Conservation (phyloP, 495 filamentous ascomycete genomes). For the Hyaloscypha variabilis region DNA sequence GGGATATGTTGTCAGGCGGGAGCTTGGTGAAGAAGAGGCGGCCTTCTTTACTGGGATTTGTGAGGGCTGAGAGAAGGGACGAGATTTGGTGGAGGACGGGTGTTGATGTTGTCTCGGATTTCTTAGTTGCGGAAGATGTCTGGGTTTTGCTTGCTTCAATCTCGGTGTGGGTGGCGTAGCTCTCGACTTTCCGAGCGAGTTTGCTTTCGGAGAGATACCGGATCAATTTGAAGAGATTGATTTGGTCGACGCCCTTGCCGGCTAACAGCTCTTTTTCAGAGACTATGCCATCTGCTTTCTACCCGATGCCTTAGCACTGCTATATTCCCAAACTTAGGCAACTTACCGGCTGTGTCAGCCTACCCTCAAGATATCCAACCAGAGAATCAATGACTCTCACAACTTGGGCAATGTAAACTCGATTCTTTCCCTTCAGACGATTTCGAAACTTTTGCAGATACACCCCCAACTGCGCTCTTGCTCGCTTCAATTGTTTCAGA, state of each 20-base stretch:
- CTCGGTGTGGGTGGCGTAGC: constrained; percentile 53
- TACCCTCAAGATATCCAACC: constrained; percentile 61
- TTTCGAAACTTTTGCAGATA: constrained; percentile 90
- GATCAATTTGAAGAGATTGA: constrained; percentile 88
- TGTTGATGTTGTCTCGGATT: constrained; percentile 35
- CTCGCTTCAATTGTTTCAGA: constrained; percentile 68
- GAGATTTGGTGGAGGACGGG: constrained; percentile 85
- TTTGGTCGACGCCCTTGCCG: constrained; percentile 89
- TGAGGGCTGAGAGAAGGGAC: constrained; percentile 79
- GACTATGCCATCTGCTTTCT: constrained; percentile 61
- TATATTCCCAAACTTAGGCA: background rate
- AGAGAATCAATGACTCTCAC: constrained; percentile 80
- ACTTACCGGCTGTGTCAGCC: constrained; percentile 43
- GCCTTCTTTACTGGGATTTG: constrained; percentile 87
- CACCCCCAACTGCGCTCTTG: constrained; percentile 71
- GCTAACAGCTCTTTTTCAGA: constrained; percentile 69
- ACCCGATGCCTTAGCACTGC: background rate
- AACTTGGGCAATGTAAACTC: constrained; percentile 87
- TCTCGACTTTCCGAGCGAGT: constrained; percentile 90
- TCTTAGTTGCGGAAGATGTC: constrained; percentile 8
- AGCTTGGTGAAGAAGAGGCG: constrained; percentile 76
- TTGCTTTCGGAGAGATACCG: constrained; percentile 91
- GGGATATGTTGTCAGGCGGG: constrained; percentile 48
- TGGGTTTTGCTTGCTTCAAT: constrained; percentile 3
- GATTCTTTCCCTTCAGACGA: constrained; percentile 87